Evolutionary conservation across 768 basidiomycete species (phyloP), one percentile per base, ranked within the genome.

Genomic region (Porphyrellus cyaneotinctus): DNA sequence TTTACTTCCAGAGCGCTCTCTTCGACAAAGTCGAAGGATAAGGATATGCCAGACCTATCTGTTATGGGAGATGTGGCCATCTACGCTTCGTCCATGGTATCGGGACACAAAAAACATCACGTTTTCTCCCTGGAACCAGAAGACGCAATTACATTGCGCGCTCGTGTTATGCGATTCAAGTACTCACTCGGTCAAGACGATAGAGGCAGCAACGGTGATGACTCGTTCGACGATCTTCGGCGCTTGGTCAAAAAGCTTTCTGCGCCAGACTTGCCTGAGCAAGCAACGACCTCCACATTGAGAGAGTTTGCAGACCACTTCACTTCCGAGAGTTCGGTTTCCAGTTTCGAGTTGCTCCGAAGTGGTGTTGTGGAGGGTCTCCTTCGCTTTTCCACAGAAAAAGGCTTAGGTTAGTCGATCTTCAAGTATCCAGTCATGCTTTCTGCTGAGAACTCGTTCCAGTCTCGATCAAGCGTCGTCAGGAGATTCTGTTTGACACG

Each of bases 261-360:
- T 14, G 68, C 72, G 4, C 64, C 72, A 17, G 72, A 78, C 46
- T 74, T 81, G 0, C 74, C 78, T 13, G 91, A 95, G 65, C 78
- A 82, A 46, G 82, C 82, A 22, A 68, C 89, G 23, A 69, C 72
- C 10, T 80, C 79, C 36, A 80, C 81, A 3, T 71, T 97, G 30
- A 77, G 77, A 54, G 84, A 87, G 58, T 74, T 99, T n/a, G 90
- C 90, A 2, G 79, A 80, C 31, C 76, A 93, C 37, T 95, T 99
- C 65, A 73, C 85, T 2, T 84, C 84, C 13, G 80, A 86, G 24
- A 81, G 79, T 6, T 87, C 92, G 10, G 83, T 98, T 6, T 97
- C 94, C 2, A 97, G 94, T 69, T 99, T 98, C 58, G 97, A 99
- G 72, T 71, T 98, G 43, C 73, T 97, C 51, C 89, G 97, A 66